Evolutionary conservation across 768 basidiomycete genomes (phyloP).

Genomic region (Amanita thiersii): DNA sequence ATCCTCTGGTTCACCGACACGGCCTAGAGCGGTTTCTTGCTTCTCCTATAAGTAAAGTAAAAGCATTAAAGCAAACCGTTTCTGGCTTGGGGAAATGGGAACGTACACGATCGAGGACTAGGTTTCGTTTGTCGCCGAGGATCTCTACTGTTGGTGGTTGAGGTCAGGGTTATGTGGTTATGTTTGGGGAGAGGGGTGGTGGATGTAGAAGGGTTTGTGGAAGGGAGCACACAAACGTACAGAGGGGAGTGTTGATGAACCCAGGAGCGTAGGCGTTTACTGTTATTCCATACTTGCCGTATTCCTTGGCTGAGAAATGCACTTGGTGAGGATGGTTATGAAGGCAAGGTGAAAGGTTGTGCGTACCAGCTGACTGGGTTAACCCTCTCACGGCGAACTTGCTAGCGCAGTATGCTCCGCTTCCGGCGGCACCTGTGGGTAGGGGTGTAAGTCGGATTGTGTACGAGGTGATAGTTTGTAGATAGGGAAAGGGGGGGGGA

Average conservation of each 20-base stretch:
- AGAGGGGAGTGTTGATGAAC: slow-evolving; percentile 3
- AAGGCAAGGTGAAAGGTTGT: neutral
- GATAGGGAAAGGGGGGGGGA: too few relatives aligned
- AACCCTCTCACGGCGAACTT: slow-evolving; percentile 32
- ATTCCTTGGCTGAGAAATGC: slow-evolving; percentile 15
- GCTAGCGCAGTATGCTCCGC: slow-evolving; percentile 22
- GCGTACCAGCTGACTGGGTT: slow-evolving; percentile 20
- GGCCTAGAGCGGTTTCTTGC: slow-evolving; percentile 9
- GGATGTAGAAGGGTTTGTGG: too few relatives aligned
- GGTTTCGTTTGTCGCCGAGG: too few relatives aligned
- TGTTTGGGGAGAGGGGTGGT: neutral
- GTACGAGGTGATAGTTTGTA: too few relatives aligned
- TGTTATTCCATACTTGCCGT: slow-evolving; percentile 19
- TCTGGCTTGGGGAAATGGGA: too few relatives aligned
- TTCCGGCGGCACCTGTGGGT: slow-evolving; percentile 10
- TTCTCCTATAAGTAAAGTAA: too few relatives aligned
- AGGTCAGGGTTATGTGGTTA: too few relatives aligned
- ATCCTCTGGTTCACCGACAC: slow-evolving; percentile 16
- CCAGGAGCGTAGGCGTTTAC: slow-evolving; percentile 24
- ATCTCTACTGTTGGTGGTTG: too few relatives aligned
- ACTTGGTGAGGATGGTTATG: neutral
- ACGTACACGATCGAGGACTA: too few relatives aligned
- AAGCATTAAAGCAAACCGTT: too few relatives aligned
- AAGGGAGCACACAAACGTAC: too few relatives aligned
- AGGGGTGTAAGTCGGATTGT: neutral